phyloP scores from a whole-genome alignment of 163 green algal genomes.

The Scenedesmus sp. region DNA sequence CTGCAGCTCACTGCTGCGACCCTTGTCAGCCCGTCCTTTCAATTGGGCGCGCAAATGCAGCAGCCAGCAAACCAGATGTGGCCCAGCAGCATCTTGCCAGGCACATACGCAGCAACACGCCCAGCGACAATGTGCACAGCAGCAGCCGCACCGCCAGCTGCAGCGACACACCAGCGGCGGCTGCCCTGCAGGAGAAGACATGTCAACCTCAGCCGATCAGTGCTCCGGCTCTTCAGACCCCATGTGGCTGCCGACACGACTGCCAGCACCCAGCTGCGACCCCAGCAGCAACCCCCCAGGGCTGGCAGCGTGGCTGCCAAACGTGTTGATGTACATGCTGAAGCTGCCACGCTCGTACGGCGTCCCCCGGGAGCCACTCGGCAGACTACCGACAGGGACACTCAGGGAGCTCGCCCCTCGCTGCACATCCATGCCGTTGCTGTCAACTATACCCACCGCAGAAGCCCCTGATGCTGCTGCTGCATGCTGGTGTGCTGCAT shows the following conservation, averaged over 20 bases:
- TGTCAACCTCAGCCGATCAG: background rate
- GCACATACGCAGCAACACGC: no score
- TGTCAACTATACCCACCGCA: background rate
- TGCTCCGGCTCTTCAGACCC: conserved; percentile 41
- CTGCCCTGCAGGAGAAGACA: no score
- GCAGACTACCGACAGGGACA: background rate
- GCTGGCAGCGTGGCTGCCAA: conserved; percentile 25
- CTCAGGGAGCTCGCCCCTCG: background rate
- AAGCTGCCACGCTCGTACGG: conserved; percentile 55
- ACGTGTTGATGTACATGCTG: conserved; percentile 56
- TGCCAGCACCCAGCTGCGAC: background rate
- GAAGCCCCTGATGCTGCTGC: background rate
- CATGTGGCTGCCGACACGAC: background rate
- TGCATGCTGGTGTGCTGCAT: background rate
- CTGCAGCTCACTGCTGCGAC: no score
- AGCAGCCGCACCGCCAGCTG: background rate
- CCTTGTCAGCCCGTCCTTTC: no score
- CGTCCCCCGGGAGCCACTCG: background rate
- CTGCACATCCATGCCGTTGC: background rate
- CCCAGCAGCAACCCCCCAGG: background rate
- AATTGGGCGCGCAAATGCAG: no score
- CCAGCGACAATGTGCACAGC: no score
- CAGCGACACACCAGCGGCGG: no score
- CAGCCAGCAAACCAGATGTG: no score
- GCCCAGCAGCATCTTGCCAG: no score